Base-by-base conservation (phyloP, 169 alveolate genomes). In the Cryptosporidium viatorum region DNA sequence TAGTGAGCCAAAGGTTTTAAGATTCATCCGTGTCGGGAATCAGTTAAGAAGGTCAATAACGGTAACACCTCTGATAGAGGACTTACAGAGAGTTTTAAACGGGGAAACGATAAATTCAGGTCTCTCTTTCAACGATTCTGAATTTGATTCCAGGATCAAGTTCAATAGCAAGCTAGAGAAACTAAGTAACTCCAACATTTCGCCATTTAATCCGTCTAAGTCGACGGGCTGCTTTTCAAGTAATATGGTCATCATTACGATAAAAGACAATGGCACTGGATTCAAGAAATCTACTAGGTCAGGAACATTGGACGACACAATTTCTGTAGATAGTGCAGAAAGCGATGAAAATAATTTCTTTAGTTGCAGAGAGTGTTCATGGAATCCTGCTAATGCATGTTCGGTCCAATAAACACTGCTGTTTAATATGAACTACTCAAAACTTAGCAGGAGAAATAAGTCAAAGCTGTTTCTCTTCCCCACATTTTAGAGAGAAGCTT, bases 291-390 rank as follows among this genome's bases (percentile, higher is more conserved):
- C 45, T 14, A 70, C 23, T 18, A 37, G 14, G 1, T 45, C 73
- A 60, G 21, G 41, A 33, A 52, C 33, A 35, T 21, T 37, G 6
- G 39, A 51, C 18, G 86, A 73, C 48, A 31, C 48, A 16, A 14
- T 69, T 0, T 71, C 70, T 2, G 31, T 23, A 29, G n/a, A 35
- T 14, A 80, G 80, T 29, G 80, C 51, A 33, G 86, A 73, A 26
- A 73, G 86, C 55, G 58, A 55, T 18, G 58, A 41, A 31, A 50
- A 59, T 1, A 14, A n/a, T 41, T 73, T 55, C 51, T 80, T 80
- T 62, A 62, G 80, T n/a, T 80, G 89, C 68, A 80, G 89, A 65
- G 89, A 80, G 14, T 80, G 89, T 29, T 80, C 89, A n/a, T 80
- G 89, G 89, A 65, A 80, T 43, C 69, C 75, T n/a, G 51, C 55